Evolutionary conservation across 495 filamentous ascomycete genomes (phyloP).

Genomic region (Penicillium dipodomyicola): DNA sequence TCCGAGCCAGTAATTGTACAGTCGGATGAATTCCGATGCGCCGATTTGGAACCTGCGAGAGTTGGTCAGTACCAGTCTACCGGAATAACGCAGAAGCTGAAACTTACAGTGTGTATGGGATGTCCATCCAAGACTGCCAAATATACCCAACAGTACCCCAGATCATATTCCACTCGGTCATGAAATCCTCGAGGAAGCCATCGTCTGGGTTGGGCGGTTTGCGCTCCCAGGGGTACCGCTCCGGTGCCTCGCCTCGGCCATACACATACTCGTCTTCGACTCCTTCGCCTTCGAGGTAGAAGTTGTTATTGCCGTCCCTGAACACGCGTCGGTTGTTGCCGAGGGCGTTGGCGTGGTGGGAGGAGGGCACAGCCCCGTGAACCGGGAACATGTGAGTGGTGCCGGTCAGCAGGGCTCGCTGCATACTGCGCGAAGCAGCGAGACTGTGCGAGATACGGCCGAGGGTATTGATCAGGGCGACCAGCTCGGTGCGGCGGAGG

Average conservation of each 20-base stretch:
- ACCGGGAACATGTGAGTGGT: constrained; percentile 37
- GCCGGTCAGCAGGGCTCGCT: constrained; percentile 52
- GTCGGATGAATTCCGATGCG: constrained; percentile 55
- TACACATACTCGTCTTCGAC: constrained; percentile 39
- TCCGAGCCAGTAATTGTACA: constrained; percentile 79
- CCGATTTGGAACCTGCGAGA: constrained; percentile 57
- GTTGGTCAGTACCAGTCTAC: constrained; percentile 2
- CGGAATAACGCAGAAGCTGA: not conserved
- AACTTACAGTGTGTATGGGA: constrained; percentile 73
- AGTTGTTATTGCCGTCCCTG: constrained; percentile 39
- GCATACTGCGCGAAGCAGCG: constrained; percentile 70
- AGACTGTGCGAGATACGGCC: constrained; percentile 79
- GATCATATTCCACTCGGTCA: constrained; percentile 60
- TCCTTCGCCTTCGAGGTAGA: constrained; percentile 42
- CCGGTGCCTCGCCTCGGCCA: constrained; percentile 24
- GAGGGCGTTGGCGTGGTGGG: constrained; percentile 17
- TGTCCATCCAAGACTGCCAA: constrained; percentile 62
- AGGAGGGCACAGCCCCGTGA: constrained; percentile 24
- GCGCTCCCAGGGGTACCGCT: constrained; percentile 41
- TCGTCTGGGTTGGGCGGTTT: constrained; percentile 28
- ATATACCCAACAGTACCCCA: constrained; percentile 62
- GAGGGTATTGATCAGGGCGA: constrained; percentile 91
- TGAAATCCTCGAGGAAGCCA: constrained; percentile 56
- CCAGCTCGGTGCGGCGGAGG: constrained; percentile 84
- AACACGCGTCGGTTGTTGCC: constrained; percentile 23